A percentile compares a stretch with the other conserved stretches of the same genome.
Conservation (phyloP, 2,329 filamentous ascomycete species). For the Ophiosphaerella herpotricha region DNA sequence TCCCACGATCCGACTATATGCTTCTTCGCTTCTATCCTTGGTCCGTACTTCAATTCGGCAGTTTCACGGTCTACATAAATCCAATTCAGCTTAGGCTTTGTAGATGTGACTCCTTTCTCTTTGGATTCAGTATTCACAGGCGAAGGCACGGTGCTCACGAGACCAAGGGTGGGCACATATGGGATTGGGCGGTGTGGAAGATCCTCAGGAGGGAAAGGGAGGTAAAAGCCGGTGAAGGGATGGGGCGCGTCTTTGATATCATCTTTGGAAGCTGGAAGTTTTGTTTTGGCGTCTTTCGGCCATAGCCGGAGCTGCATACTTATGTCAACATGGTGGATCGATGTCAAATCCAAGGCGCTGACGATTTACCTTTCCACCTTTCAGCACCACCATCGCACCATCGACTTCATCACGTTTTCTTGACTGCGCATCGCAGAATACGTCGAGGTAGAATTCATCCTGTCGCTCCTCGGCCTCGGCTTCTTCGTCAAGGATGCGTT, state of each 20-base stretch:
- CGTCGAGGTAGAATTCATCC: slow-evolving; percentile 57
- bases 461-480: slow-evolving; percentile 54
- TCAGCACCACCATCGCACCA: slow-evolving; percentile 50
- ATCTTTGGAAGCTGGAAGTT: slow-evolving; percentile 24
- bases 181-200: slow-evolving; percentile 42
- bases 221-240: slow-evolving; percentile 57
- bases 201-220: slow-evolving; percentile 53
- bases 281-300: slow-evolving; percentile 42
- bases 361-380: slow-evolving; percentile 48
- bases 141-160: slow-evolving; percentile 54
- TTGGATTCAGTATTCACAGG: slow-evolving; percentile 1
- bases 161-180: slow-evolving; percentile 48
- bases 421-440: slow-evolving; percentile 48
- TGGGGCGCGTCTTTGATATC: slow-evolving; percentile 43
- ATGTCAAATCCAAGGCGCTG: background rate
- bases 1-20: slow-evolving; percentile 82
- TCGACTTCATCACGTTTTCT: slow-evolving; percentile 48
- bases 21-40: slow-evolving; percentile 70
- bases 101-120: background rate
- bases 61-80: slow-evolving; percentile 67
- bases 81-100: slow-evolving; percentile 67
- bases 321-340: background rate
- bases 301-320: slow-evolving; percentile 38
- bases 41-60: slow-evolving; percentile 65
- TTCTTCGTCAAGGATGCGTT: slow-evolving; percentile 54